Percentiles rank a stretch among this genome's conserved stretches.
Evolutionary conservation across 805 yeast genomes (phyloP).

Genomic region (Wickerhamiella shivajii): DNA sequence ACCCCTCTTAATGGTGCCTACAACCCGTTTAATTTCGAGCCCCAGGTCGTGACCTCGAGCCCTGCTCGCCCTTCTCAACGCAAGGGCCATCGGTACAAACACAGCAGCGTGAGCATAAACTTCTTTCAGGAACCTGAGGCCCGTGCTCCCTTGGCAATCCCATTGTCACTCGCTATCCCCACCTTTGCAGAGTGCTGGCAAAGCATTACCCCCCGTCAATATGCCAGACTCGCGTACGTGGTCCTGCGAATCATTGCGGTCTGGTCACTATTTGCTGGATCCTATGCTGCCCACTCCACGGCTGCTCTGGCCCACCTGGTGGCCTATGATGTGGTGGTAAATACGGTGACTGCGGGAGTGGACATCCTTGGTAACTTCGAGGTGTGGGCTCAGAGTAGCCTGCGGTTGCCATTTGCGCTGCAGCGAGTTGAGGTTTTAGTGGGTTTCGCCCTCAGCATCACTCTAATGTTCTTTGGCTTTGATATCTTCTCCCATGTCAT

Average conservation of each 20-base stretch:
- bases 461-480: conserved; percentile 78
- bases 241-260: conserved; percentile 41
- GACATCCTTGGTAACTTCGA: conserved; percentile 81
- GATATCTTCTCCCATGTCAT: conserved; percentile 77
- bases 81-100: conserved; percentile 90
- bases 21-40: conserved; percentile 54
- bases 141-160: conserved; percentile 46
- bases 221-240: conserved; percentile 44
- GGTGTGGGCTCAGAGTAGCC: conserved; percentile 72
- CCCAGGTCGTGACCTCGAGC: conserved; percentile 27
- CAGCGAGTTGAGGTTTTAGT: conserved; percentile 81
- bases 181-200: conserved; percentile 44
- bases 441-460: conserved; percentile 75
- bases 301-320: conserved; percentile 64
- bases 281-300: conserved; percentile 30
- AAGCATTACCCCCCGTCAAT: conserved; percentile 46
- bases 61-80: conserved; percentile 30
- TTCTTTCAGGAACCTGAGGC: conserved; percentile 85
- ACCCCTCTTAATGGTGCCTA: no score
- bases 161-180: conserved; percentile 61
- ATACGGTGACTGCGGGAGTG: conserved; percentile 51
- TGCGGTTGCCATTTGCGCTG: conserved; percentile 81
- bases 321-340: conserved; percentile 75
- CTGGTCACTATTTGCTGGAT: conserved; percentile 34
- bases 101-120: conserved; percentile 91